Percentiles rank a stretch among this genome's conserved stretches.
Conservation (phyloP, 2,329 filamentous ascomycete species). For the Xylariaceae sp. region DNA sequence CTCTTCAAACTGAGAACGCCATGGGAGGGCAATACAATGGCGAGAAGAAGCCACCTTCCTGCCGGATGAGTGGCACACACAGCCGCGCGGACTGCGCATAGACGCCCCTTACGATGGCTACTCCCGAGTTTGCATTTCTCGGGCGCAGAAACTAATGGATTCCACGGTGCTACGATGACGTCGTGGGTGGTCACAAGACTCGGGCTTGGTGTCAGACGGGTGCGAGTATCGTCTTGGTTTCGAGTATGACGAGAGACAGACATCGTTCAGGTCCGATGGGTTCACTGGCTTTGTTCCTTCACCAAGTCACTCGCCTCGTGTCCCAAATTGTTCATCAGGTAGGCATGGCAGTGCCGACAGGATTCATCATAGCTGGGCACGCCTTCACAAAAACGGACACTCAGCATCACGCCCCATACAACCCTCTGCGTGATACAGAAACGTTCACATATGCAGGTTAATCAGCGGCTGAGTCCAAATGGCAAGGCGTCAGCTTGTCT, state of each 20-base stretch:
- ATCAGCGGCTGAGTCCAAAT: too few relatives aligned
- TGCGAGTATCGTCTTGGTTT: neutral
- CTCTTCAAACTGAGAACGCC: conserved; percentile 16
- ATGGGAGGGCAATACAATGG: conserved; percentile 32
- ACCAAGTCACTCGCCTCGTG: too few relatives aligned
- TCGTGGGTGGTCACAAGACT: conserved; percentile 3
- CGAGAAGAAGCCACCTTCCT: conserved; percentile 34
- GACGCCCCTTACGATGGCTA: conserved; percentile 32
- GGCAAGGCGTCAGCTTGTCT: too few relatives aligned
- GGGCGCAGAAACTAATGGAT: neutral
- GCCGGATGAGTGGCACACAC: conserved; percentile 48
- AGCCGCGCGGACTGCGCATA: conserved; percentile 43
- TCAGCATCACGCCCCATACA: neutral
- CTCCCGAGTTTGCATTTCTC: neutral
- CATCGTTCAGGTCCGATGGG: neutral
- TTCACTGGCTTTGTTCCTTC: neutral
- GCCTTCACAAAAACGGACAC: neutral
- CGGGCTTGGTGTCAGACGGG: conserved; percentile 3
- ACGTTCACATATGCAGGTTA: neutral
- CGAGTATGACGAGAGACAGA: neutral
- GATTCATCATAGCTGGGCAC: neutral
- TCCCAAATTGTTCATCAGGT: too few relatives aligned
- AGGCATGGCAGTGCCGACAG: too few relatives aligned
- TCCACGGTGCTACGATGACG: neutral
- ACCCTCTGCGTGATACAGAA: neutral